A percentile compares a stretch with the other conserved stretches of the same genome.
These are phyloP conservation scores for Xylaria sp. DNA, from an alignment of 2,329 filamentous ascomycete species.

Conservation along the genomic window DNA sequence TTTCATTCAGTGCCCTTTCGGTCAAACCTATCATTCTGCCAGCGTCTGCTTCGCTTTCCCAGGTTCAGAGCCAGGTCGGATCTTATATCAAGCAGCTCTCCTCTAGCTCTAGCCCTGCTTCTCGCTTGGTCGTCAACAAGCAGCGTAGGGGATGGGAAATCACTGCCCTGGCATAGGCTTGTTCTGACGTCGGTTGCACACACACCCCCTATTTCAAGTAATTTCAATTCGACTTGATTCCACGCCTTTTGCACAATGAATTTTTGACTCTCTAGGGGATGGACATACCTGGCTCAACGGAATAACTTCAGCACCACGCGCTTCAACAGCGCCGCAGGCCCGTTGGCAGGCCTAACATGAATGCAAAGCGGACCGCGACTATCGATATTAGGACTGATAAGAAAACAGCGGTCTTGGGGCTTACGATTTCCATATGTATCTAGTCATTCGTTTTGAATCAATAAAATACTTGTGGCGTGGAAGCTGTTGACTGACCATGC, in stretches of 20 bases:
- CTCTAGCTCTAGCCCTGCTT: not conserved
- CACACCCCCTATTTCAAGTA: not conserved
- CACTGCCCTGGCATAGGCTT: not conserved
- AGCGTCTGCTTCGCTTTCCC: not conserved
- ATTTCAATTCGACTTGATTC: conserved; percentile 1
- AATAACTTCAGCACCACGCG: not conserved
- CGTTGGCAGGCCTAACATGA: not conserved
- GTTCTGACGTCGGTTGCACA: not conserved
- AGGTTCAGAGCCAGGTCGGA: conserved; percentile 3
- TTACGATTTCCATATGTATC: not conserved
- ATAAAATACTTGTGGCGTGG: conserved; percentile 6
- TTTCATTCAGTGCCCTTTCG: not conserved
- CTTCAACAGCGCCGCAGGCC: not conserved
- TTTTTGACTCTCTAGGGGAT: not conserved
- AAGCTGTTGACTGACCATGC: not conserved
- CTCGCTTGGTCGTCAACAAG: not conserved
- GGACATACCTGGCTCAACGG: not conserved
- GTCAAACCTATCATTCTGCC: not conserved
- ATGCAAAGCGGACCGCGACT: not conserved
- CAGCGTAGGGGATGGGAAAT: conserved; percentile 1
- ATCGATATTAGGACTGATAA: not conserved
- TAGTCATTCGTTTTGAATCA: conserved; percentile 8
- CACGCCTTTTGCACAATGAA: not conserved
- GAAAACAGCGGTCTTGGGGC: not conserved
- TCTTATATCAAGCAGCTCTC: conserved; percentile 9